Evolutionary conservation across 257 asterid genomes (phyloP).

Genomic region (Prunella vulgaris): DNA sequence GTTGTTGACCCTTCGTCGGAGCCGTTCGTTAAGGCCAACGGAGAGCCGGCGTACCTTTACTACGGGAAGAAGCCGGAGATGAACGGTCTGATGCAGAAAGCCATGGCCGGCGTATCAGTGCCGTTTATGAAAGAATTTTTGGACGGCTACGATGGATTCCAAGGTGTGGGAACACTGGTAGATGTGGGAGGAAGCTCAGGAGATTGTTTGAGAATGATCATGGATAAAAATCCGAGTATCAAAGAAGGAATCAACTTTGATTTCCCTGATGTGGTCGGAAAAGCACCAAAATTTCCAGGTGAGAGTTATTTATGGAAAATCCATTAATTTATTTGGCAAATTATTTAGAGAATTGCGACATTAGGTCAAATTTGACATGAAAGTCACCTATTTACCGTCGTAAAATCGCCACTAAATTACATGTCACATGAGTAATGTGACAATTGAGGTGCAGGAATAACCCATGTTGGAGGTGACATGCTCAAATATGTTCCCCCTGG

Average conservation of each 20-base stretch:
- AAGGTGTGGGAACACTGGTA: constrained; percentile 22
- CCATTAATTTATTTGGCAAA: background rate
- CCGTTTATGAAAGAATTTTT: constrained; percentile 29
- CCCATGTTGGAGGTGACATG: constrained; percentile 30
- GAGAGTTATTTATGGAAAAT: background rate
- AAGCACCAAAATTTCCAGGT: constrained; percentile 28
- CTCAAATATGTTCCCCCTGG: constrained; percentile 26
- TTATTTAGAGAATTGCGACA: too few relatives aligned
- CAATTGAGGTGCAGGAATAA: constrained; percentile 22
- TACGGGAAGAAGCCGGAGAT: constrained; percentile 22
- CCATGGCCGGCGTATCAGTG: constrained; percentile 32
- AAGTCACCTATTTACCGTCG: too few relatives aligned
- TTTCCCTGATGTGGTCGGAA: constrained; percentile 29
- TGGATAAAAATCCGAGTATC: constrained; percentile 20
- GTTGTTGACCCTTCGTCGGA: constrained; percentile 20
- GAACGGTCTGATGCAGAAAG: constrained; percentile 28
- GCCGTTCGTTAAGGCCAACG: constrained; percentile 29
- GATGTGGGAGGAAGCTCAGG: constrained; percentile 33
- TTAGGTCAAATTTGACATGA: too few relatives aligned
- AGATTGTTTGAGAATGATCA: constrained; percentile 28
- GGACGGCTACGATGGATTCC: constrained; percentile 28
- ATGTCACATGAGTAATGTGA: too few relatives aligned
- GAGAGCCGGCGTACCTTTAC: constrained; percentile 22
- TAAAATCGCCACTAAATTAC: too few relatives aligned
- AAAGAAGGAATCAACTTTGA: constrained; percentile 27